These are phyloP conservation scores for Stephania cephalantha DNA, from an alignment of 164 flowering plant species.

Conservation along the genomic window DNA sequence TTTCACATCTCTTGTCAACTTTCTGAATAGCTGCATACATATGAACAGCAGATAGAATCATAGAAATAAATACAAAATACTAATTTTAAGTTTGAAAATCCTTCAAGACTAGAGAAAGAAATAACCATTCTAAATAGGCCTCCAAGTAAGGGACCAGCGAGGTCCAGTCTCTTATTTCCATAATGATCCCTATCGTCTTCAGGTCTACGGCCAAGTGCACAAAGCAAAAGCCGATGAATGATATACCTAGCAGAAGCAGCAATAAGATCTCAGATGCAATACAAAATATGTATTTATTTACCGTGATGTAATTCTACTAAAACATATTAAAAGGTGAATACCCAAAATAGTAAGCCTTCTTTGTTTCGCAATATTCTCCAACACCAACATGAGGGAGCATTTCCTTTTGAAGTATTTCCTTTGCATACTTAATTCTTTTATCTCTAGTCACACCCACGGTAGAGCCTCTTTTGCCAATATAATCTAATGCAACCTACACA, in stretches of 20 bases:
- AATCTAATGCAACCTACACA: conserved; percentile 85
- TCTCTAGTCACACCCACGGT: conserved; percentile 96
- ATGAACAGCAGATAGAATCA: conserved; percentile 9
- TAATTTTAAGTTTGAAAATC: background rate
- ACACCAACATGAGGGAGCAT: conserved; percentile 99
- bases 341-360: conserved; percentile 98
- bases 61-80: background rate
- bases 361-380: conserved; percentile 94
- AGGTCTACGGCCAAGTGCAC: conserved; percentile 92
- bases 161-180: conserved; percentile 96
- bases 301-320: background rate
- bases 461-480: conserved; percentile 94
- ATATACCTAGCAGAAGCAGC: conserved; percentile 51
- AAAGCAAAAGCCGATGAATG: conserved; percentile 83
- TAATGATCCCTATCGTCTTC: conserved; percentile 99
- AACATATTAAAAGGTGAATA: conserved; percentile 18
- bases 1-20: conserved; percentile 95
- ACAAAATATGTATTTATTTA: background rate
- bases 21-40: conserved; percentile 75
- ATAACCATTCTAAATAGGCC: conserved; percentile 90
- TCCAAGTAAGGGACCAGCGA: conserved; percentile 97
- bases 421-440: conserved; percentile 98
- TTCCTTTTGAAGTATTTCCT: conserved; percentile 93
- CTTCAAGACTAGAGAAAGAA: conserved; percentile 7
- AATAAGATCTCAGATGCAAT: background rate